Evolutionary conservation across 1,284 basidiomycete species (phyloP), one percentile per base, ranked within the genome.

Genomic region (Heterobasidion occidentale): DNA sequence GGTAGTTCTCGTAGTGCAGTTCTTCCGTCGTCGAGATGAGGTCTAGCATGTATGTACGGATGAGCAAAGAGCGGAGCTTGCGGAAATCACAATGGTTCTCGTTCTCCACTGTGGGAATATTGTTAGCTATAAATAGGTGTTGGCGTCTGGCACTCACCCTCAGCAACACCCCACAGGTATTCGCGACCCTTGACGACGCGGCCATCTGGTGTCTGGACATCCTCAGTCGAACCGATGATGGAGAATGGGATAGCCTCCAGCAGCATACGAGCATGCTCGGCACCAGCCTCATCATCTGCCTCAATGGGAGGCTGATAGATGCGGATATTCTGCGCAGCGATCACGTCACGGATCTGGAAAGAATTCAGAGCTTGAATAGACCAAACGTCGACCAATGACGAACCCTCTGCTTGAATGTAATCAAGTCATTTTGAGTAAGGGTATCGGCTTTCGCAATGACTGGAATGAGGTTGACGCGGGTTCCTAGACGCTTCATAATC

Each of bases 121-220:
- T 49, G n/a, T 6, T 19, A 19, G 52, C 2, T 56, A 19, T 17
- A 7, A 51, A 27, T 12, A 49, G 5, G 15, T 49, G 49, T 48
- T n/a, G 11, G 14, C 36, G 45, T 50, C 5, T 51, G 20, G 17
- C 3, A 73, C 76, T 57, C 57, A 90, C 90, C 90, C 78, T 99
- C 96, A 27, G 96, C 96, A 35, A 98, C 94, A 77, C 97, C 97
- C 97, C 97, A 99, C n/a, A 97, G 84, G 72, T 99, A 99, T 71
- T 98, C 92, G 66, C 97, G 88, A 48, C 97, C 96, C 74, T 98
- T 98, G 70, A 99, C 96, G 36, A 85, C 76, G 57, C 95, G 87
- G 11, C 97, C 97, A 70, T 99, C 96, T 44, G 78, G 72, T 2
- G 94, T 97, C 63, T 83, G 83, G 27, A 99, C 96, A 65, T 99